Conservation (phyloP, 2,329 filamentous ascomycete species). For the Colletotrichum costaricense region DNA sequence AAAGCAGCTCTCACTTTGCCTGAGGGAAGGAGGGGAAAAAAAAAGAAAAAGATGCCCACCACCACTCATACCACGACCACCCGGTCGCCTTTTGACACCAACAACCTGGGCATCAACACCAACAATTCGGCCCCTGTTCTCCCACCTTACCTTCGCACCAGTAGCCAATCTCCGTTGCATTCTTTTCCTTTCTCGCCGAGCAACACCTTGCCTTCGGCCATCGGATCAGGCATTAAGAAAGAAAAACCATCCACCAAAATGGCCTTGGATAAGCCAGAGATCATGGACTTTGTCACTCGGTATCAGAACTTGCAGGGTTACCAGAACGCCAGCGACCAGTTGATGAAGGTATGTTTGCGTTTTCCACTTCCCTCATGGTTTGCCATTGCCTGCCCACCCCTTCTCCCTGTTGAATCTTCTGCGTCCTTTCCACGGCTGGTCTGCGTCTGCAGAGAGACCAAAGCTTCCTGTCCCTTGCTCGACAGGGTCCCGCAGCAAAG, state of each 20-base stretch:
- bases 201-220: constrained; percentile 20
- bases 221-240: constrained; percentile 5
- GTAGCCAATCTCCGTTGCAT: constrained; percentile 9
- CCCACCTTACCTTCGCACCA: constrained; percentile 17
- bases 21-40: not conserved
- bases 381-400: not conserved
- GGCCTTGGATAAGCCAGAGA: constrained; percentile 40
- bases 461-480: constrained; percentile 6
- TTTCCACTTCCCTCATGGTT: constrained; percentile 12
- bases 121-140: constrained; percentile 23
- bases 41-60: constrained; percentile 12
- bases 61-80: constrained; percentile 20
- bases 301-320: constrained; percentile 57
- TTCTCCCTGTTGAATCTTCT: not conserved
- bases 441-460: constrained; percentile 16
- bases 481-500: not conserved
- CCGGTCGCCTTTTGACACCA: constrained; percentile 9
- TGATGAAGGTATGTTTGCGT: constrained; percentile 57
- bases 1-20: not conserved
- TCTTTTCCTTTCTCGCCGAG: constrained; percentile 9
- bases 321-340: constrained; percentile 52
- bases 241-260: constrained; percentile 37
- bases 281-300: constrained; percentile 60
- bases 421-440: not conserved
- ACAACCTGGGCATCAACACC: constrained; percentile 11